Percentiles rank a stretch among this genome's conserved stretches.
Evolutionary conservation across 192 early-diverging fungal species (phyloP).

Genomic region (Linnemannia elongata): DNA sequence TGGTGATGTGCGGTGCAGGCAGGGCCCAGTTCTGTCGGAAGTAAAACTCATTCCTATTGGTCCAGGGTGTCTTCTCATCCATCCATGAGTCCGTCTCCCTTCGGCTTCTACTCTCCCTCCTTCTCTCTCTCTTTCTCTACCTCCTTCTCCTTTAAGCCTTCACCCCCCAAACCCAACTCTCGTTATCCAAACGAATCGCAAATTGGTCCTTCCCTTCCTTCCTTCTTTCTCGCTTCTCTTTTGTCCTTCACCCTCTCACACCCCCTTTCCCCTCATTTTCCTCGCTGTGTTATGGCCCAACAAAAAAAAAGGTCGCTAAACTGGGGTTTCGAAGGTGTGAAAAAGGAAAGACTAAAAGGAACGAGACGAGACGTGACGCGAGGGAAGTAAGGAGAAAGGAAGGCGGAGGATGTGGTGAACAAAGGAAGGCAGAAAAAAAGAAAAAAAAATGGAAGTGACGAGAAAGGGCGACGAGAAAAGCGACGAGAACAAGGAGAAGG

Average conservation of each 20-base stretch:
- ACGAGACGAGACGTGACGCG: not conserved
- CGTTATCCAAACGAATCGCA: not conserved
- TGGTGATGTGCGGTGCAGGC: too few species aligned
- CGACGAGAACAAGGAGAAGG: not conserved
- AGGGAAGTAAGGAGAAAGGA: not conserved
- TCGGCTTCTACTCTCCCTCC: not conserved
- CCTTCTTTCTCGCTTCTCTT: too few species aligned
- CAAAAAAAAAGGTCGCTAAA: not conserved
- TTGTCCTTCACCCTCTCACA: not conserved
- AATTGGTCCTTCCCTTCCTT: too few species aligned
- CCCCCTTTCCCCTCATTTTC: not conserved
- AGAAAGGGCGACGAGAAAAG: not conserved
- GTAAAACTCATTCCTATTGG: too few species aligned
- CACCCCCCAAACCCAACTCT: not conserved
- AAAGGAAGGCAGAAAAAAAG: not conserved
- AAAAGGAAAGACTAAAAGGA: not conserved
- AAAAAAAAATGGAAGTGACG: not conserved
- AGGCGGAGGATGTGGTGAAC: not conserved
- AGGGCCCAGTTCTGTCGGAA: too few species aligned
- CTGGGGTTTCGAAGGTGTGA: not conserved
- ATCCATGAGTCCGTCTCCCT: not conserved
- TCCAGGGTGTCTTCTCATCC: too few species aligned
- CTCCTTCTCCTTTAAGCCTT: not conserved
- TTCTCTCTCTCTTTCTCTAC: not conserved
- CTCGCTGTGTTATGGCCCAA: not conserved